Evolutionary conservation across 371 early-diverging fungal species (phyloP), one percentile per base, ranked within the genome.

Genomic region (Mucor racemosus): DNA sequence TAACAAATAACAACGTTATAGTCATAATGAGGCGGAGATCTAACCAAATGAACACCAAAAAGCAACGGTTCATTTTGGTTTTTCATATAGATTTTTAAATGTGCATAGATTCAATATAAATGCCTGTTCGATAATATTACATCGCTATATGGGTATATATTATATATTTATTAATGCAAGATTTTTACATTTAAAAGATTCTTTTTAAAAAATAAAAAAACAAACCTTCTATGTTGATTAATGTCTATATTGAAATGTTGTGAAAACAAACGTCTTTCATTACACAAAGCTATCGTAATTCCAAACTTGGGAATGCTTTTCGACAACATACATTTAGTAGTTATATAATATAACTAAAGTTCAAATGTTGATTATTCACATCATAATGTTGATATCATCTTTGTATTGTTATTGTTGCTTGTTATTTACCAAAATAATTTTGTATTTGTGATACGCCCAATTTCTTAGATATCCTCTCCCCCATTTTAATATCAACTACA

Each of bases 301-400:
- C 46, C 46, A 46, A 46, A 46, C n/a, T 46, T 46, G 46, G 46
- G 46, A 46, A 46, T 46, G 46, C 46, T 46, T 46, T 46, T 46
- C 17, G 17, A 7, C 19, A 46, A 19, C 46, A 46, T 46, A 17
- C 19, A 46, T 19, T 17, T 46, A 46, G 46, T 46, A 46, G 46
- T 46, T 46, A 46, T 3, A 26, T 26, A 26, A 26, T 26, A 26
- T 26, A 26, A 26, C 26, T 46, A 46, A 19, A 19, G 46, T 17
- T 46, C 21, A 46, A 46, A 46, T 46, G 46, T 46, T 19, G 46
- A 3, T 19, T 9, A 46, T 8, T 19, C 46, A 46, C 46, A 46
- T 19, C 46, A 46, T 46, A 46, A 46, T 46, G 46, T 17, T 46
- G 46, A 46, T 46, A 46, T 46, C 46, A 46, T 46, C n/a, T 10